Evolutionary conservation across 805 yeast genomes (phyloP), one percentile per base, ranked within the genome.

Genomic region (Cyberlindnera xylosilytica): DNA sequence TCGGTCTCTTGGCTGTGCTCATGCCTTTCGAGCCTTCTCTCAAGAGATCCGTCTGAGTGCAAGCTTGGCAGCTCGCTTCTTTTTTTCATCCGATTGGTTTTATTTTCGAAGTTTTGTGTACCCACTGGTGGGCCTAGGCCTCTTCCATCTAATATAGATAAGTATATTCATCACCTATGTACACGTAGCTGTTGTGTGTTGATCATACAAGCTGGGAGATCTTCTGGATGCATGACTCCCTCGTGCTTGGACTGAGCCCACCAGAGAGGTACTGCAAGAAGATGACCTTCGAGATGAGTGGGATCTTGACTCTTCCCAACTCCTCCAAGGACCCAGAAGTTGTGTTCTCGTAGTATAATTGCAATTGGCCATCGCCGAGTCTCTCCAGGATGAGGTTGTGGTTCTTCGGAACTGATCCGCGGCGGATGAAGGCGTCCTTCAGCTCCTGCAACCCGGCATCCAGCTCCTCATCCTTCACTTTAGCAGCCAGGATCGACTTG

Each of bases 261-360:
- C 87, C 91, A 50, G 85, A 75, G 52, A 89, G 63, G 60, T 91
- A 90, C 61, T 83, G 87, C 50, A 85, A 66, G 50, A 89, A 78
- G 42, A 90, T 66, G n/a, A 83, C 66, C 47, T 79, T 76, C 2
- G 86, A 73, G 5, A 89, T 70, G 15, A 77, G 57, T 2, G 91
- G 86, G 39, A 78, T 77, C 8, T 66, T 54, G 3, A 88, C 81
- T 6, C 54, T 53, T 1, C 97, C 97, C 60, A 90, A 57, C 1
- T 51, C 45, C 23, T 17, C 34, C 35, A 55, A 44, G 6, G 60
- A 61, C 19, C 68, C 68, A 13, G 65, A 62, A n/a, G 62, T 60
- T 18, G 65, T 61, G 43, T 69, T 65, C 52, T 65, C 69, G 51
- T 73, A 73, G 36, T 66, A 64, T 4, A 79, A 58, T 20, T 64